Conservation (phyloP, 441 rosid genomes). For the Erodium moschatum region DNA sequence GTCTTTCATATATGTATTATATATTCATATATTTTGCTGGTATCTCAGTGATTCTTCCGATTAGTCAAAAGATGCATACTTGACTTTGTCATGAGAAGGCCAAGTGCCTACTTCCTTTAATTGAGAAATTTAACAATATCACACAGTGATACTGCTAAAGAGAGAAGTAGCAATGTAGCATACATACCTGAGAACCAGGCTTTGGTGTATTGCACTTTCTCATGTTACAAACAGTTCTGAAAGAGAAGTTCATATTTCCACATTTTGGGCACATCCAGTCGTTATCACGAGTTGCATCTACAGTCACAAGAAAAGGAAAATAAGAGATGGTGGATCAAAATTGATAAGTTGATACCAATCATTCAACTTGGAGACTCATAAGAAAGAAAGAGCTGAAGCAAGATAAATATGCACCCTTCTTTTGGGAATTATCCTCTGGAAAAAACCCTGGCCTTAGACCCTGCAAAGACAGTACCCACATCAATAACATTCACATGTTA, state of each 20-base stretch:
- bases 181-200: slow-evolving; percentile 88
- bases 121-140: background rate
- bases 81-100: no score
- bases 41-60: no score
- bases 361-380: background rate
- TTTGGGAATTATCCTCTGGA: slow-evolving; percentile 65
- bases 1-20: no score
- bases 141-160: background rate
- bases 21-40: no score
- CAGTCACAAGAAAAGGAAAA: slow-evolving; percentile 12
- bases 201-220: slow-evolving; percentile 93
- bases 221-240: slow-evolving; percentile 94
- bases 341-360: background rate
- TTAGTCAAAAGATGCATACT: no score
- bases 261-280: slow-evolving; percentile 98
- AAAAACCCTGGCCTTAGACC: slow-evolving; percentile 78
- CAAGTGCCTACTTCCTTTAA: background rate
- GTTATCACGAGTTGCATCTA: slow-evolving; percentile 78
- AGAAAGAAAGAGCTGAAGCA: slow-evolving; percentile 9
- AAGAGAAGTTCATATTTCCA: slow-evolving; percentile 92
- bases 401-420: slow-evolving; percentile 45
- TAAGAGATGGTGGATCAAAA: slow-evolving; percentile 2
- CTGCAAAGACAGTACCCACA: slow-evolving; percentile 30
- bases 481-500: slow-evolving; percentile 10
- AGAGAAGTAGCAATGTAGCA: slow-evolving; percentile 17